Conservation (phyloP, 352 stramenopile species). For the Albugo laibachii region DNA sequence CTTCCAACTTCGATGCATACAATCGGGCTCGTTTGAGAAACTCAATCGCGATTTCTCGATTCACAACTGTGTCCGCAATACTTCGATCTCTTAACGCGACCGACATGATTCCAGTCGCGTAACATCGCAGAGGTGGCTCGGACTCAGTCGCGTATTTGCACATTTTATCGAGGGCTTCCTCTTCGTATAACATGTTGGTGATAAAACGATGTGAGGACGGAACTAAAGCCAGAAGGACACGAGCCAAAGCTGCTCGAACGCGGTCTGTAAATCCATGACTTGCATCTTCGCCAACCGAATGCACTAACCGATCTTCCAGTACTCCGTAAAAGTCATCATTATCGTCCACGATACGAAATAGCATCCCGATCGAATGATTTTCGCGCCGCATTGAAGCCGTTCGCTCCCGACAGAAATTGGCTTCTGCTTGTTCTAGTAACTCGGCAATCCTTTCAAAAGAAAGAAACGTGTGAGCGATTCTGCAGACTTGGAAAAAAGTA, state of each 20-base stretch:
- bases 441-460: conserved; percentile 33
- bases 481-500: too few relatives aligned
- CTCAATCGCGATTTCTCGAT: conserved; percentile 52
- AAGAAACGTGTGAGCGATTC: not conserved
- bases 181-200: conserved; percentile 51
- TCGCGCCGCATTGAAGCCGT: conserved; percentile 51
- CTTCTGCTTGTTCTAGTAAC: conserved; percentile 55
- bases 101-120: conserved; percentile 53
- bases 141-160: conserved; percentile 40
- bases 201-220: conserved; percentile 55
- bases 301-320: conserved; percentile 1
- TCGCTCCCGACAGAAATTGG: conserved; percentile 49
- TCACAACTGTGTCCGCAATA: conserved; percentile 61
- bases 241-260: conserved; percentile 47
- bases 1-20: conserved; percentile 60
- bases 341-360: conserved; percentile 60
- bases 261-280: conserved; percentile 10
- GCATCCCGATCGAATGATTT: conserved; percentile 55
- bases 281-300: conserved; percentile 1
- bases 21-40: conserved; percentile 49
- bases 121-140: conserved; percentile 39
- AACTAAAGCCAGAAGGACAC: conserved; percentile 49
- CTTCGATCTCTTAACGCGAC: conserved; percentile 61
- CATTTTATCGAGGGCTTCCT: conserved; percentile 52
- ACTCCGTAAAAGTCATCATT: conserved; percentile 57